These are phyloP conservation scores for Yamadazyma friedrichii DNA, from an alignment of 1,139 yeast species.

Conservation along the genomic window DNA sequence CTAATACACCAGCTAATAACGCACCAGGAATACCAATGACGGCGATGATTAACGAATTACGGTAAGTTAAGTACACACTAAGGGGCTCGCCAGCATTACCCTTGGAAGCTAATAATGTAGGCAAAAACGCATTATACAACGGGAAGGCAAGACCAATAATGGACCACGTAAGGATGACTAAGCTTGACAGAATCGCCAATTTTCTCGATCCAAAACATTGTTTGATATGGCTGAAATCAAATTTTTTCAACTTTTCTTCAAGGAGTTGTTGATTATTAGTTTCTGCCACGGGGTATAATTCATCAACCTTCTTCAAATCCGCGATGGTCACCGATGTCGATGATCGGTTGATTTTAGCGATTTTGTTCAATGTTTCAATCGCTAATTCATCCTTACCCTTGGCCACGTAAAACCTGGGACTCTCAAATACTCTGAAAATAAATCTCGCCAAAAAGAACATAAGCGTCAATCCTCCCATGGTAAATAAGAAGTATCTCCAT, in stretches of 20 bases:
- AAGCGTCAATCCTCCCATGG: slow-evolving; percentile 40
- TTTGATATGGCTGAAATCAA: slow-evolving; percentile 31
- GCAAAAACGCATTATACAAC: slow-evolving; percentile 43
- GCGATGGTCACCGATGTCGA: slow-evolving; percentile 26
- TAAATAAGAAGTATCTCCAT: slow-evolving; percentile 43
- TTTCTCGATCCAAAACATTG: slow-evolving; percentile 36
- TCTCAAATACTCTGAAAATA: slow-evolving; percentile 36
- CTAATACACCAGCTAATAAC: slow-evolving; percentile 36
- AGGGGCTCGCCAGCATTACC: slow-evolving; percentile 32
- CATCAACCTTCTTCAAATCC: slow-evolving; percentile 30
- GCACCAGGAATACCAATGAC: slow-evolving; percentile 45
- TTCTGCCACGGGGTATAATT: slow-evolving; percentile 14
- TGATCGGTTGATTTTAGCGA: slow-evolving; percentile 34
- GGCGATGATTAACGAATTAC: slow-evolving; percentile 41
- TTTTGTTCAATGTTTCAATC: slow-evolving; percentile 33
- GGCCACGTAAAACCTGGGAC: slow-evolving; percentile 39
- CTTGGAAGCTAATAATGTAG: slow-evolving; percentile 35
- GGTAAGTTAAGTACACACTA: slow-evolving; percentile 35
- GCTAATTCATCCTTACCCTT: slow-evolving; percentile 38
- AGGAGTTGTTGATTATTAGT: slow-evolving; percentile 11
- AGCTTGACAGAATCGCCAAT: slow-evolving; percentile 31
- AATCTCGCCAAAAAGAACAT: slow-evolving; percentile 36
- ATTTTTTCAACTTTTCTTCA: slow-evolving; percentile 26
- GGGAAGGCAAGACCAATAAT: slow-evolving; percentile 48
- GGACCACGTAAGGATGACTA: slow-evolving; percentile 42